phyloP scores from a whole-genome alignment of 2,329 filamentous ascomycete species.

The Scedosporium aurantiacum region DNA sequence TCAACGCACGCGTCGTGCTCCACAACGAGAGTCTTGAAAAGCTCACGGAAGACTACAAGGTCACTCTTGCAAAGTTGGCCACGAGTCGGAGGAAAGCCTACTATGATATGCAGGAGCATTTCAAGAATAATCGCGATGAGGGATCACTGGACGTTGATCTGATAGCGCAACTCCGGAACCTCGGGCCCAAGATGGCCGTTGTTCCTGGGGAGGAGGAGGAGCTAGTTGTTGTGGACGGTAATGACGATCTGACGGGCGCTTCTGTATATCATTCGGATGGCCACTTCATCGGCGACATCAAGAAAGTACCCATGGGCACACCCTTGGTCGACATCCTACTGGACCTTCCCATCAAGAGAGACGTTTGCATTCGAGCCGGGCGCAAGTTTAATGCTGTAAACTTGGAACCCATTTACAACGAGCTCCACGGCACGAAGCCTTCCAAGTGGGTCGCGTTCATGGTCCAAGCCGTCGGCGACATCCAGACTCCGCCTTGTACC shows the following conservation, averaged over 20 bases:
- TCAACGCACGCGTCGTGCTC: not conserved
- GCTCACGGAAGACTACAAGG: not conserved
- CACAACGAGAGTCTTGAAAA: not conserved
- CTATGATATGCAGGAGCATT: slow-evolving; percentile 5
- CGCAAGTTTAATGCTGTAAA: slow-evolving; percentile 28
- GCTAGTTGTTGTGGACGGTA: not conserved
- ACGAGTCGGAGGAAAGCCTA: not conserved
- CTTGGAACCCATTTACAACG: slow-evolving; percentile 29
- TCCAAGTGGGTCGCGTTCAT: slow-evolving; percentile 37
- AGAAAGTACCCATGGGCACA: not conserved
- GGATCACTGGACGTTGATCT: not conserved
- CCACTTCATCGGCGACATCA: not conserved
- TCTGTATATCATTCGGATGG: not conserved
- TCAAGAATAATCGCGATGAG: not conserved
- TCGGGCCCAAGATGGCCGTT: not conserved
- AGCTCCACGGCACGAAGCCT: slow-evolving; percentile 25
- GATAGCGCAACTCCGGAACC: not conserved
- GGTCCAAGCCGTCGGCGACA: slow-evolving; percentile 36
- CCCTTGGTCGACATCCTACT: slow-evolving; percentile 16
- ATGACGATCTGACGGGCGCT: not conserved
- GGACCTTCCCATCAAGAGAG: slow-evolving; percentile 24
- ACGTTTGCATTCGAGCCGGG: slow-evolving; percentile 29
- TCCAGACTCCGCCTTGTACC: slow-evolving; percentile 27
- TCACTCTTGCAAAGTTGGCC: not conserved
- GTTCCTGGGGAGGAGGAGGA: not conserved